Conservation (phyloP, 1,139 yeast species). For the Magnusiomyces tetraspermus region DNA sequence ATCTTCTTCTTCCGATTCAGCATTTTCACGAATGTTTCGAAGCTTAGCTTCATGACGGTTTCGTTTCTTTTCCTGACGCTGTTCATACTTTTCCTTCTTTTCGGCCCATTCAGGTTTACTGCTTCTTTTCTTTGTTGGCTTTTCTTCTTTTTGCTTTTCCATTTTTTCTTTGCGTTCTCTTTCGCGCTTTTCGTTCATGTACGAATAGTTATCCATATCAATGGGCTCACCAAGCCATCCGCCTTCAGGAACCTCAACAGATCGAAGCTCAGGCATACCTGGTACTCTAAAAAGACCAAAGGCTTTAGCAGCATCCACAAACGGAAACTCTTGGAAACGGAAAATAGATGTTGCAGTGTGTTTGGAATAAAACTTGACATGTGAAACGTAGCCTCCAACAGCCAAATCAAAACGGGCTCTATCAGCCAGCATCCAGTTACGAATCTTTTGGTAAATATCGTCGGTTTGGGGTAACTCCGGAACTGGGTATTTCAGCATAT, state of each 20-base stretch:
- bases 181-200: slow-evolving; percentile 35
- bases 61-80: slow-evolving; percentile 53
- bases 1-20: slow-evolving; percentile 38
- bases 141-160: slow-evolving; percentile 48
- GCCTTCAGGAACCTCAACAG: slow-evolving; percentile 37
- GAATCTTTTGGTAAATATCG: slow-evolving; percentile 30
- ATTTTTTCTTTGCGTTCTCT: slow-evolving; percentile 62
- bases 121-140: slow-evolving; percentile 28
- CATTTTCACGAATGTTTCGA: slow-evolving; percentile 31
- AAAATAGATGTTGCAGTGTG: slow-evolving; percentile 90
- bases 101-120: slow-evolving; percentile 48
- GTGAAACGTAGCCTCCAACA: slow-evolving; percentile 73
- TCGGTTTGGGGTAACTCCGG: slow-evolving; percentile 17
- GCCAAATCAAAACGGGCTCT: slow-evolving; percentile 75
- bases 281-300: slow-evolving; percentile 82
- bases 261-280: slow-evolving; percentile 80
- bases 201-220: slow-evolving; percentile 24
- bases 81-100: slow-evolving; percentile 53
- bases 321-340: slow-evolving; percentile 61
- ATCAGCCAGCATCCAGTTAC: slow-evolving; percentile 58
- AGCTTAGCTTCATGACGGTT: slow-evolving; percentile 50
- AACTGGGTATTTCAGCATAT: slow-evolving; percentile 37
- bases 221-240: slow-evolving; percentile 62
- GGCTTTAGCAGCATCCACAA: slow-evolving; percentile 59
- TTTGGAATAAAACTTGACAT: slow-evolving; percentile 71